phyloP scores from a whole-genome alignment of 2,329 filamentous ascomycete species.

The Aureobasidium sp. region DNA sequence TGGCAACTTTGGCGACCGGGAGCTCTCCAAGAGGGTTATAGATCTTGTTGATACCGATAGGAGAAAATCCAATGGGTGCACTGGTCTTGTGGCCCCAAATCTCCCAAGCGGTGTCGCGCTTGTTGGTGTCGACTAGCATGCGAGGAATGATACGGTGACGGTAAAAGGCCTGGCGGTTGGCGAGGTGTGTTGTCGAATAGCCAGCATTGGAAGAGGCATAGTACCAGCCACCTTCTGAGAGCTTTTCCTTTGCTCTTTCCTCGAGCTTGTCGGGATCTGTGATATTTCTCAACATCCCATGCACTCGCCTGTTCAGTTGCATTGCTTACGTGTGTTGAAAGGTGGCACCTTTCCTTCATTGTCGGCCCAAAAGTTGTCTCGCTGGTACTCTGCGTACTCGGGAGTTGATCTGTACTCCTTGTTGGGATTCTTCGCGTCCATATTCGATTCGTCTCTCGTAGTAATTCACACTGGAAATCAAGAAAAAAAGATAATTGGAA shows the following conservation, averaged over 20 bases:
- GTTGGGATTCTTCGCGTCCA: constrained; percentile 47
- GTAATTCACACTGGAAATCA: neutral
- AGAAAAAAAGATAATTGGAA: neutral
- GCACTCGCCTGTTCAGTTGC: too few relatives aligned
- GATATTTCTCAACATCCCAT: neutral
- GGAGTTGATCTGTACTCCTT: constrained; percentile 43
- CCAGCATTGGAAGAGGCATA: constrained; percentile 52
- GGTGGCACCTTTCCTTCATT: constrained; percentile 43
- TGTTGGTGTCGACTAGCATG: constrained; percentile 54
- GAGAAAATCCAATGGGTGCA: constrained; percentile 56
- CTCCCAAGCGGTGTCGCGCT: constrained; percentile 47
- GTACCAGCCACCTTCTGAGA: constrained; percentile 50
- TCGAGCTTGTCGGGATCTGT: constrained; percentile 52
- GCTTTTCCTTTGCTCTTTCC: constrained; percentile 46
- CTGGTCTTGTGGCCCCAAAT: constrained; percentile 54
- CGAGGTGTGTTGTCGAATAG: constrained; percentile 44
- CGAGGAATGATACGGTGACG: constrained; percentile 54
- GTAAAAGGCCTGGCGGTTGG: constrained; percentile 57
- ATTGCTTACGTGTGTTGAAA: constrained; percentile 43
- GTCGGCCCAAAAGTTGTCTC: constrained; percentile 45
- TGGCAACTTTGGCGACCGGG: constrained; percentile 51
- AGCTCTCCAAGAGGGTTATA: constrained; percentile 53
- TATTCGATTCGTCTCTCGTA: constrained; percentile 14
- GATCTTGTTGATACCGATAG: constrained; percentile 59
- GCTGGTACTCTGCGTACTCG: constrained; percentile 48